Base-by-base conservation (phyloP, 2,329 filamentous ascomycete genomes). In the Phialophora tarda region DNA sequence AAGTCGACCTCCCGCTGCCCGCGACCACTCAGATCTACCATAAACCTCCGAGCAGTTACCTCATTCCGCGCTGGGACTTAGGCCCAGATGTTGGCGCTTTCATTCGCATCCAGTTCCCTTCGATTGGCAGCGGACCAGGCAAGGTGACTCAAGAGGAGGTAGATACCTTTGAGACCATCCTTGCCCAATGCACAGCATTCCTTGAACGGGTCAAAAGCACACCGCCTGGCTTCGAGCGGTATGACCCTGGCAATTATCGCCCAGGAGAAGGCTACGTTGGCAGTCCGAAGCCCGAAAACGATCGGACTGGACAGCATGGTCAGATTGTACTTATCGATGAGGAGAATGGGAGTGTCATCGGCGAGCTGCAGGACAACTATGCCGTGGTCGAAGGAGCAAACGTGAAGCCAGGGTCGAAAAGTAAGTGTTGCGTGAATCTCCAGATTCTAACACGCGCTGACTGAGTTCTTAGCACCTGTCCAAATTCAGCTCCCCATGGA, bases 11-110 rank as follows among this genome's bases (percentile, higher is more conserved):
- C 5, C 92, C 95, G 5, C 85, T 98, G 14, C 95, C 95, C 12
- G 94, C 94, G 21, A 98, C 93, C 0, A 98, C 95, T 0, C 94
- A 98, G 78, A 95, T 99, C 77, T 98, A 97, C 80, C 93, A 97
- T 78, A 92, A 98, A 80, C 93, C 93, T 6, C 94, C 94, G 0
- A 88, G 85, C 70, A 96, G 92, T 82, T 98, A 98, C 76, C 84
- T 98, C 55, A 97, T 99, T 69, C 95, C 95, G 17, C 89, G 94
- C 71, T 97, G 94, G 93, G 94, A 98, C 75, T 82, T 97, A 17
- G 93, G 92, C 3, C 91, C 91, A 1, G 91, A 95, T 64, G 90
- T 89, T 71, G 93, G 93, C 66, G 92, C 93, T 21, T 98, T 98
- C 76, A 97, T 94, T 23, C 86, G 93, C 63, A 92, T 99, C 75